phyloP scores from a whole-genome alignment of 2,329 filamentous ascomycete genomes.

The Ophiostoma pallidulum region DNA sequence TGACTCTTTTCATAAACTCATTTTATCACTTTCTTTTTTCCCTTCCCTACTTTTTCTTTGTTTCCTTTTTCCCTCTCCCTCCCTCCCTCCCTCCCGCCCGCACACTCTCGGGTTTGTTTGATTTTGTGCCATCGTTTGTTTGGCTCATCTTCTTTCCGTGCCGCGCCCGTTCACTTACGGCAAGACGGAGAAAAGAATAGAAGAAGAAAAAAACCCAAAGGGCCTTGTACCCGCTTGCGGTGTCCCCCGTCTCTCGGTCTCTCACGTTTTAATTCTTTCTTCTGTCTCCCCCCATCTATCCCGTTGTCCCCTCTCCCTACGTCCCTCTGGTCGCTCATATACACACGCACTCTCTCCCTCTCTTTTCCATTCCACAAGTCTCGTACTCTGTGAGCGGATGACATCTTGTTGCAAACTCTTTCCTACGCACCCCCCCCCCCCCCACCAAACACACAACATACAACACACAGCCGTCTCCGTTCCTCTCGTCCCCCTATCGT shows the following conservation, averaged over 20 bases:
- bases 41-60: neutral
- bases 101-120: slow-evolving; percentile 10
- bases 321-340: neutral
- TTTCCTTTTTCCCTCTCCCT: neutral
- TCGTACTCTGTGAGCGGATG: no score
- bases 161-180: slow-evolving; percentile 6
- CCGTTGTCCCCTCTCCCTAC: neutral
- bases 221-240: slow-evolving; percentile 6
- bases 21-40: neutral
- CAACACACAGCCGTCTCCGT: neutral
- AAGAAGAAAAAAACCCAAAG: neutral
- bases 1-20: neutral
- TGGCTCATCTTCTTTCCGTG: slow-evolving; percentile 12
- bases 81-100: neutral
- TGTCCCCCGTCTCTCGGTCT: neutral
- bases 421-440: neutral
- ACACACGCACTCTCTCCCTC: neutral
- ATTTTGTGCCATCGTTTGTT: slow-evolving; percentile 11
- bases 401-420: neutral
- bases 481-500: neutral
- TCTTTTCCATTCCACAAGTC: neutral
- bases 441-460: neutral
- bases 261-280: neutral
- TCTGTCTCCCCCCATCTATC: neutral
- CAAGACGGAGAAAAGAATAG: no score